phyloP scores from a whole-genome alignment of 768 basidiomycete species.

The Lactarius evosmus region DNA sequence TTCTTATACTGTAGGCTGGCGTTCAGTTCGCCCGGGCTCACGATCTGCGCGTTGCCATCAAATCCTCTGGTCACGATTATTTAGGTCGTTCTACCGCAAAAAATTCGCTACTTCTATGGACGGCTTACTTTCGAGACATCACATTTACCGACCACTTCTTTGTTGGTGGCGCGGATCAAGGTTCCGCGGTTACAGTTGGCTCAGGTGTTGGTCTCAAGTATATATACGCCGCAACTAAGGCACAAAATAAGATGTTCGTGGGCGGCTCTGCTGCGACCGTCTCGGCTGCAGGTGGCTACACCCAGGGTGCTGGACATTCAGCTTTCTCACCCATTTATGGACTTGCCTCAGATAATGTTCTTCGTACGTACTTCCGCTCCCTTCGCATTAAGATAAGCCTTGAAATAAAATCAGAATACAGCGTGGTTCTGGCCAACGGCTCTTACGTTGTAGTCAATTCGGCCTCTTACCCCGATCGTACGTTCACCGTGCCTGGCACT shows the following conservation, averaged over 20 bases:
- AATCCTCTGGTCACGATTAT: constrained; percentile 41
- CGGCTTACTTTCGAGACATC: constrained; percentile 38
- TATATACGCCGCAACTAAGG: constrained; percentile 27
- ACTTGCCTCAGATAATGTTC: constrained; percentile 31
- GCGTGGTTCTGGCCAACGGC: constrained; percentile 18
- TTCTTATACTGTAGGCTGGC: constrained; percentile 28
- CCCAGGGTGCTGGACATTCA: constrained; percentile 32
- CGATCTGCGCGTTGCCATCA: constrained; percentile 36
- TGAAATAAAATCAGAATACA: constrained; percentile 1
- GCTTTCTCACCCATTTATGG: constrained; percentile 29
- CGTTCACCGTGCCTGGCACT: background rate
- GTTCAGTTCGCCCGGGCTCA: constrained; percentile 34
- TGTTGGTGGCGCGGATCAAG: constrained; percentile 28
- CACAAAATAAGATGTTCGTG: constrained; percentile 27
- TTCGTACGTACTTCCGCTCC: constrained; percentile 21
- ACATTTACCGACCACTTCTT: constrained; percentile 32
- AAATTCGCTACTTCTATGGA: constrained; percentile 42
- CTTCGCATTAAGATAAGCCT: background rate
- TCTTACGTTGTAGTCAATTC: constrained; percentile 6
- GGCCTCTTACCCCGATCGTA: constrained; percentile 17
- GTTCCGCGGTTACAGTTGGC: constrained; percentile 31
- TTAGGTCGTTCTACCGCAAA: constrained; percentile 45
- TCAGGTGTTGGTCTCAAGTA: constrained; percentile 28
- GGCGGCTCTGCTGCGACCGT: constrained; percentile 31
- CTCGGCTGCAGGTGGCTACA: constrained; percentile 29